Evolutionary conservation across 78 protist species (phyloP).

Genomic region (Emiliania huxleyi): DNA sequence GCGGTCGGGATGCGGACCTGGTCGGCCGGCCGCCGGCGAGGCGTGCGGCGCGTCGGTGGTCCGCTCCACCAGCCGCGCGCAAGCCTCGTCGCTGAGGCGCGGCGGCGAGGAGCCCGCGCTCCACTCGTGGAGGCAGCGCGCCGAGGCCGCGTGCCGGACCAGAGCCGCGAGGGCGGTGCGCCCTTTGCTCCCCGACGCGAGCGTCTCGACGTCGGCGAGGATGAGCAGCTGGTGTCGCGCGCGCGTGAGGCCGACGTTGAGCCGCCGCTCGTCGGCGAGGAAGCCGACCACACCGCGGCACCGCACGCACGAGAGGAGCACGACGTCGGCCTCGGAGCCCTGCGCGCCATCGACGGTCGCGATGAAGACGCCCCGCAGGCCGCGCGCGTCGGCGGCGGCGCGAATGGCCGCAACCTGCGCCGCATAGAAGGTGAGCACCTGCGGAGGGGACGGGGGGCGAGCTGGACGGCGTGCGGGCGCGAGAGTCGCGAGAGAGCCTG

Average conservation of each 20-base stretch:
- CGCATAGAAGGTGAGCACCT: neutral
- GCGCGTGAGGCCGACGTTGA: slow-evolving; percentile 34
- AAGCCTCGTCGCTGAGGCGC: no score
- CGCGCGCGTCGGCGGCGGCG: neutral
- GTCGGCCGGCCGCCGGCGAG: no score
- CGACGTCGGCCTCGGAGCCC: slow-evolving; percentile 20
- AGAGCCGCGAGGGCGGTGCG: neutral
- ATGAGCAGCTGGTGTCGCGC: neutral
- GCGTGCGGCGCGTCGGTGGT: no score
- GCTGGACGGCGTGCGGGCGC: no score
- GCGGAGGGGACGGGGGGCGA: no score
- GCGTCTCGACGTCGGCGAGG: neutral
- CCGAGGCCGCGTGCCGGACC: neutral
- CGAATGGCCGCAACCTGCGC: neutral
- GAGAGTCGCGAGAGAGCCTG: no score
- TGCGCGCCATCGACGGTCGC: slow-evolving; percentile 29
- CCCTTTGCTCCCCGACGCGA: neutral
- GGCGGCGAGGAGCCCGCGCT: no score
- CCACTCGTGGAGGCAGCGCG: no score
- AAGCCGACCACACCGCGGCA: neutral
- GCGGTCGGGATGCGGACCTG: no score
- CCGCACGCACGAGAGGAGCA: neutral
- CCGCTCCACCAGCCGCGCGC: no score
- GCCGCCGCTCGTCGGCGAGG: neutral
- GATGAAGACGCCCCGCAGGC: neutral